A percentile compares a stretch with the other conserved stretches of the same genome.
Conservation (phyloP, 2,329 filamentous ascomycete species). For the Simplicillium aogashimaense region DNA sequence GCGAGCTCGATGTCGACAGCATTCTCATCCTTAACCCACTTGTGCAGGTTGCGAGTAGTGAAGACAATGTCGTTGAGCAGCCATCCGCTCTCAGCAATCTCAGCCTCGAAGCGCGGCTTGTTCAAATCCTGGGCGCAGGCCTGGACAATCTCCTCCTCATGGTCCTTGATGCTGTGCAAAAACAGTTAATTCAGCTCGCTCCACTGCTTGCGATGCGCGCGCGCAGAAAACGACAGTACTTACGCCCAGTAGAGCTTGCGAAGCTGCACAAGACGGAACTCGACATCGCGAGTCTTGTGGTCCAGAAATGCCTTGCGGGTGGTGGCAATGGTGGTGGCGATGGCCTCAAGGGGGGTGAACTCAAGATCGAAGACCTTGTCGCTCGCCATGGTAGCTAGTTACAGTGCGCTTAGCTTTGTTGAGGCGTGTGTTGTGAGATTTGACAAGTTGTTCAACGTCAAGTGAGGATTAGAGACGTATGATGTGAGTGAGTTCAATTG, state of each 20-base stretch:
- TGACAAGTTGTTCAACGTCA: no score
- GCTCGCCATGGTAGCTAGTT: no score
- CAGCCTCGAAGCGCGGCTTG: constrained; percentile 63
- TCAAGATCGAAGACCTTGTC: no score
- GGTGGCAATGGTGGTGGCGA: no score
- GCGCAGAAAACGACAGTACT: no score
- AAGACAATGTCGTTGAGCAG: constrained; percentile 67
- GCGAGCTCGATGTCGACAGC: constrained; percentile 48
- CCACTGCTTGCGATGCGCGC: no score
- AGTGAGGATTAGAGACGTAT: no score
- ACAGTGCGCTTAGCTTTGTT: no score
- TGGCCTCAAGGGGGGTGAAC: no score
- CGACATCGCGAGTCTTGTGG: constrained; percentile 67
- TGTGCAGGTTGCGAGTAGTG: constrained; percentile 60
- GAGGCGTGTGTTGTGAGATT: no score
- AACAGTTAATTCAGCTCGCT: no score
- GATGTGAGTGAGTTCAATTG: no score
- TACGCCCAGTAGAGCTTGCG: constrained; percentile 77
- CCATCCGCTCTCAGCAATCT: constrained; percentile 62
- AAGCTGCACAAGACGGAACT: constrained; percentile 70
- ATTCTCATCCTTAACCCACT: constrained; percentile 69
- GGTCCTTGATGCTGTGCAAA: constrained; percentile 48
- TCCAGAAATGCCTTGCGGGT: constrained; percentile 40
- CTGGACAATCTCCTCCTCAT: constrained; percentile 55
- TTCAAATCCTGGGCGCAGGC: constrained; percentile 63